Evolutionary conservation across 352 stramenopile species (phyloP), one percentile per base, ranked within the genome.

Genomic region (Pythium dissimile): DNA sequence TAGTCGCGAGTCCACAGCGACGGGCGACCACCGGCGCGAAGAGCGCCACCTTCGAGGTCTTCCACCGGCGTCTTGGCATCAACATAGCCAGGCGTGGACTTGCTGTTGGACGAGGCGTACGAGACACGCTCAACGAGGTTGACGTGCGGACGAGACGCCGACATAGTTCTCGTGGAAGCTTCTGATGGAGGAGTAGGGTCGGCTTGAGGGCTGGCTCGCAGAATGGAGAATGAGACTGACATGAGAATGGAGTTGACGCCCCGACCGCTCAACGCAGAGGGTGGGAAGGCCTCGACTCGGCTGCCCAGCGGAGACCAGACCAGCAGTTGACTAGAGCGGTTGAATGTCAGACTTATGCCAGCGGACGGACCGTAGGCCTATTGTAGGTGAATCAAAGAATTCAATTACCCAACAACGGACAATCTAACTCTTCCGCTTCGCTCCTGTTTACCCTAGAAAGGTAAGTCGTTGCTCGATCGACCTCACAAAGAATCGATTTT

Each of bases 1-100:
- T 69, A 56, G 37, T 75, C 62, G 11, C 47, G 34, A n/a, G 43
- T 67, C 21, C 44, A 62, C 27, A 72, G 64, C 6, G 43, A 43
- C n/a, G 67, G 64, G 9, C 50, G 57, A 28, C 59, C 64, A 37
- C 67, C 67, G 21, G 34, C 23, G 23, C 59, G 52, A 1, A 73
- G 52, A 2, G 66, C 66, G 12, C 66, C 66, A 30, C 41, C 58
- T 61, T 67, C 57, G 38, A 67, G 18, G 10, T 49, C 48, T 27
- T 54, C 47, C 15, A 20, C n/a, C 4, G 61, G 61, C 2, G 61
- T 68, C 61, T 68, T 68, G 28, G 55, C 26, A 37, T 58, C 48
- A 11, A 43, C 18, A 47, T 68, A 68, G 47, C 32, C 47, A 13
- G 26, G 27, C 18, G 54, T 59, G 47, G 47, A 38, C 21, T 45